Evolutionary conservation across 768 basidiomycete species (phyloP), one percentile per base, ranked within the genome.

Genomic region (Tulasnella sp.): DNA sequence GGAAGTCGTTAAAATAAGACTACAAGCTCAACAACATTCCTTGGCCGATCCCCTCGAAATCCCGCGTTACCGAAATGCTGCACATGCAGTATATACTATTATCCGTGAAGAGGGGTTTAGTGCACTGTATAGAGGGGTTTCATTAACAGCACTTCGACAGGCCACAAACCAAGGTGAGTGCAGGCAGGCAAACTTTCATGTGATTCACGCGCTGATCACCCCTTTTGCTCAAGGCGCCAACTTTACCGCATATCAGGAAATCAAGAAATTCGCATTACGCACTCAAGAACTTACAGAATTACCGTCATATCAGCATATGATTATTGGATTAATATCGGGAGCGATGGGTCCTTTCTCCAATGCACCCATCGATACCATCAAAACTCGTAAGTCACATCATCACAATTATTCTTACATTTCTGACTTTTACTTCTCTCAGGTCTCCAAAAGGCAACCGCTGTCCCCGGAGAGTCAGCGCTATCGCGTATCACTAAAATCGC

Each of bases 321-420:
- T 85, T 20, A 88, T 98, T 53, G 95, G 95, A 45, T 72, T 98
- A 53, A 78, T 99, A 59, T 93, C 89, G 41, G 95, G 95, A 45
- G 95, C 95, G 1, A 90, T 92, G 83, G 95, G 95, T 3, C 95
- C 95, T 12, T 91, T 98, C 65, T 92, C 91, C 12, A 98, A 99
- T 62, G 95, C 95, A 10, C 93, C 92, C 1, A 84, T 90, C 47
- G 87, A 89, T 65, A 88, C 85, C 9, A 90, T 93, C 60, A 96
- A 95, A 67, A 98, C 93, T 53, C 86, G 89, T 83, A 65, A 59
- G 82, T 70, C 10, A 33, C 24, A n/a, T 6, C 19, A n/a, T n/a
- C n/a, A 12, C 15, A 32, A 19, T 7, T 3, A 16, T 2, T 37
- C 32, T 16, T 15, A 20, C 2, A 45, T 20, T 55, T 32, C 8